Percentiles rank a stretch among this genome's conserved stretches.
phyloP scores from a whole-genome alignment of 2,329 filamentous ascomycete species.

The Sphaerulina populicola region DNA sequence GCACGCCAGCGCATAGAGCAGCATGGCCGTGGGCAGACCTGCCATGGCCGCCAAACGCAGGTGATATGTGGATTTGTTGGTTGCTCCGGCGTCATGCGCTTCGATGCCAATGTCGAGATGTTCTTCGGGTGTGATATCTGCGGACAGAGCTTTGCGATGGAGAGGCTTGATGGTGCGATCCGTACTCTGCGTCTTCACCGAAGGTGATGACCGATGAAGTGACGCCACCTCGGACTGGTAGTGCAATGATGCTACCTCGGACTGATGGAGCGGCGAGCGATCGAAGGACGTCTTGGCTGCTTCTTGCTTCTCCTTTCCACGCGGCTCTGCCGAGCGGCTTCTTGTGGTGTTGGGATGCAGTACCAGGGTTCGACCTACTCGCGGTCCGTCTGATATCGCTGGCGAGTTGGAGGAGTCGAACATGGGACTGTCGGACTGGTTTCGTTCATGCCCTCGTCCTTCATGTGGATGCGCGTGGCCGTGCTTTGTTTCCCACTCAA shows the following conservation, averaged over 20 bases:
- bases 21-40: slow-evolving; percentile 85
- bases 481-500: slow-evolving; percentile 50
- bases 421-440: slow-evolving; percentile 15
- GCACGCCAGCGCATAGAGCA: slow-evolving; percentile 89
- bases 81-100: slow-evolving; percentile 74
- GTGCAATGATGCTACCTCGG: slow-evolving; percentile 5
- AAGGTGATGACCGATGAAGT: slow-evolving; percentile 27
- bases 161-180: slow-evolving; percentile 39
- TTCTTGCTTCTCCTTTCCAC: slow-evolving; percentile 7
- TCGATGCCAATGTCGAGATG: slow-evolving; percentile 85
- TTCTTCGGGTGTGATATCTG: slow-evolving; percentile 72
- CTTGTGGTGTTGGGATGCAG: slow-evolving; percentile 17
- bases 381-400: slow-evolving; percentile 12
- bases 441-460: slow-evolving; percentile 15
- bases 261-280: slow-evolving; percentile 7
- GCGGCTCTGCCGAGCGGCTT: slow-evolving; percentile 29
- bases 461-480: slow-evolving; percentile 3
- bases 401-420: slow-evolving; percentile 10
- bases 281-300: slow-evolving; percentile 1
- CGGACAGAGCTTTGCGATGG: slow-evolving; percentile 47
- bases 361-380: slow-evolving; percentile 14
- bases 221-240: slow-evolving; percentile 4
- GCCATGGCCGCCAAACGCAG: slow-evolving; percentile 79
- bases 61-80: slow-evolving; percentile 94
- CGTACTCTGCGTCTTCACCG: slow-evolving; percentile 31